Evolutionary conservation across 371 early-diverging fungal genomes (phyloP), one percentile per base, ranked within the genome.

Genomic region (Rhizopus delemar): DNA sequence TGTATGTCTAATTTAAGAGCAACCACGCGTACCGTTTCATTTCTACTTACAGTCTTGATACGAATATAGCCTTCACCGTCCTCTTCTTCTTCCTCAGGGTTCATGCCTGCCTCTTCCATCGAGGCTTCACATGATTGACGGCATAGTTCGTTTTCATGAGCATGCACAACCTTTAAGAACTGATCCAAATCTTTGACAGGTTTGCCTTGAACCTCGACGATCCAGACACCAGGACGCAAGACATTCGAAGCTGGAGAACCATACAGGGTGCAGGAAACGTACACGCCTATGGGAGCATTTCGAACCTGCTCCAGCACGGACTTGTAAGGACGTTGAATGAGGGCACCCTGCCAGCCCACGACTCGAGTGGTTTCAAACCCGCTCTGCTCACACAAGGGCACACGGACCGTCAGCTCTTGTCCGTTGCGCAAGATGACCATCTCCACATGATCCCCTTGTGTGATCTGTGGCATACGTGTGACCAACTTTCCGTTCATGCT

Each of bases 301-400:
- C 84, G 79, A 32, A 89, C 81, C 66, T 95, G 96, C 62, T 93
- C 92, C 41, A 85, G 73, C 2, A 91, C 94, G 0, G 95, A 91
- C n/a, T 84, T 75, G 70, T 93, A 92, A 2, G 95, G 92, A 53
- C 68, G 72, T 62, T 93, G 92, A 8, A 95, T 77, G 22, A 92
- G 65, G 0, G 93, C 91, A 4, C 97, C 97, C 9, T 89, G 89
- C 97, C 97, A 96, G 7, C 89, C 80, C 34, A 95, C 80, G 12
- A 93, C 78, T 5, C 82, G 77, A 3, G 75, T 78, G 1, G 86
- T 85, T 51, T 81, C 88, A 46, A 77, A 80, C 1, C 83, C 85
- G 32, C 78, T 69, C 49, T 86, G 65, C 13, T 70, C 63, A 12
- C 74, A 73, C 3, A 92, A 86, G 15, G 85, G 84, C 7, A 91